Conservation (phyloP, 106 monocot genomes). For the Dioscorea zingiberensis region DNA sequence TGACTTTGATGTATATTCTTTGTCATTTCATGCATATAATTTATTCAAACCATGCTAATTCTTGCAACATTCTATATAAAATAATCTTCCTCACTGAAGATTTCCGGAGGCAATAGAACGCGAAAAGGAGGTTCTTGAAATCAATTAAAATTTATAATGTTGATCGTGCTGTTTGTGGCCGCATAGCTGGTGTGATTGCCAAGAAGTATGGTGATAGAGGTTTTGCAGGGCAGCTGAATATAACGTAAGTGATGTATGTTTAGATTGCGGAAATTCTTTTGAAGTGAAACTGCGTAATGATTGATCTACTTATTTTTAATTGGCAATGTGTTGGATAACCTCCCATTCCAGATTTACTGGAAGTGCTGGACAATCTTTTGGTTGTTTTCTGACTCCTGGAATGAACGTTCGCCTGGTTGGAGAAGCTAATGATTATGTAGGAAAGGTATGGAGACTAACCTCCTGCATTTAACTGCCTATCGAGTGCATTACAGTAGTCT, state of each 20-base stretch:
- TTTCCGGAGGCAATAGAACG: constrained; percentile 78
- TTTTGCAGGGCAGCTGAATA: constrained; percentile 92
- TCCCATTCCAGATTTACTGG: constrained; percentile 79
- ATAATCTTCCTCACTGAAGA: constrained; percentile 29
- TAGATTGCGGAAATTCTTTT: no score
- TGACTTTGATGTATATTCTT: no score
- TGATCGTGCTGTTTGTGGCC: constrained; percentile 97
- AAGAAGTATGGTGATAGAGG: constrained; percentile 99
- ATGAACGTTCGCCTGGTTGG: constrained; percentile 87
- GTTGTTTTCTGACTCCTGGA: constrained; percentile 88
- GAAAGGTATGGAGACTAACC: constrained; percentile 56
- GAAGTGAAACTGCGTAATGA: no score
- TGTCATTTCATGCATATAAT: no score
- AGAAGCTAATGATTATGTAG: constrained; percentile 98
- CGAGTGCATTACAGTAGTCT: no score
- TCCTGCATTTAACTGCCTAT: not conserved
- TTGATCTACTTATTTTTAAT: no score
- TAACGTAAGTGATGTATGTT: constrained; percentile 44
- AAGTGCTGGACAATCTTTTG: constrained; percentile 98
- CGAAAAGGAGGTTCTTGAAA: constrained; percentile 82
- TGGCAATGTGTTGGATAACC: no score
- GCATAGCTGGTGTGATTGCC: constrained; percentile 95
- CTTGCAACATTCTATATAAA: no score
- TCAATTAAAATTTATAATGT: constrained; percentile 69
- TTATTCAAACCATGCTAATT: no score